Evolutionary conservation across 495 filamentous ascomycete species (phyloP).

Genomic region (Penicillium manginii): DNA sequence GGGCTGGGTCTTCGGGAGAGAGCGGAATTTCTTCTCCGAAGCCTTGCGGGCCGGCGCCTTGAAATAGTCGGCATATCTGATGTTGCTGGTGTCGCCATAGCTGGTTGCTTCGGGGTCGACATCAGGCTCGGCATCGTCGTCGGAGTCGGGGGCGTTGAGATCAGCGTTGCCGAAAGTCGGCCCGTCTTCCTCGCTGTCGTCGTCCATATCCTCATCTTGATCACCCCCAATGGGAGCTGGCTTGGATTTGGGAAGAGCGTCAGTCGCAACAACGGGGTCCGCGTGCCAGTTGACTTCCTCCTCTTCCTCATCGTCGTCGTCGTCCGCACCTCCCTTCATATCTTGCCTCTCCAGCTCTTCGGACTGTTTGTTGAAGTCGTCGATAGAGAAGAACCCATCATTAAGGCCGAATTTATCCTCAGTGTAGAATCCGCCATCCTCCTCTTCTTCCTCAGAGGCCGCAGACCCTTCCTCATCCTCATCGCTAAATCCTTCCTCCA

Average conservation of each 20-base stretch:
- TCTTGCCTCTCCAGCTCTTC: constrained; percentile 87
- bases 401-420: constrained; percentile 73
- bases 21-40: constrained; percentile 50
- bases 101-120: constrained; percentile 47
- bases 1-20: constrained; percentile 56
- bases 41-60: constrained; percentile 77
- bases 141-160: constrained; percentile 61
- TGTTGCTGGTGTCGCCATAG: constrained; percentile 76
- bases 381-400: constrained; percentile 97
- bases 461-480: constrained; percentile 31
- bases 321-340: constrained; percentile 64
- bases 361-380: constrained; percentile 93
- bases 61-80: constrained; percentile 90
- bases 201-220: constrained; percentile 45
- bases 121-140: constrained; percentile 50
- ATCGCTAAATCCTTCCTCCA: constrained; percentile 26
- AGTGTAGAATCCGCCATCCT: constrained; percentile 51
- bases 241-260: constrained; percentile 19
- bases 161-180: constrained; percentile 76
- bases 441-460: constrained; percentile 14
- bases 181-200: constrained; percentile 69
- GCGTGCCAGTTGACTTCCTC: constrained; percentile 89
- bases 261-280: constrained; percentile 58
- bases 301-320: constrained; percentile 64
- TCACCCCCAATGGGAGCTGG: constrained; percentile 19